A percentile compares a stretch with the other conserved stretches of the same genome.
Evolutionary conservation across 768 basidiomycete species (phyloP).

Genomic region (Boletus vermiculosoides): DNA sequence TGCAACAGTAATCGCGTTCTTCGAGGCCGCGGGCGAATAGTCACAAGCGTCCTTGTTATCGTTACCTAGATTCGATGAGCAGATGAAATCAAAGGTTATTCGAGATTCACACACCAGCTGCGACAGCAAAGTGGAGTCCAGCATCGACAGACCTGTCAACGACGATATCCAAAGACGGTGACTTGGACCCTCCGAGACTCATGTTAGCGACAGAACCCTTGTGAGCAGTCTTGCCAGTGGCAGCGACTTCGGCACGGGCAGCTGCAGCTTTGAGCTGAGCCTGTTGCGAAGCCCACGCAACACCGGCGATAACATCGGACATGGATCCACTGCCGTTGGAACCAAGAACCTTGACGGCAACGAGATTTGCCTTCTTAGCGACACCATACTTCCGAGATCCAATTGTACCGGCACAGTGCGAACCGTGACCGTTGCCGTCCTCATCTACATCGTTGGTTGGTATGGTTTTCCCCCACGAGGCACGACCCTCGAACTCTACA

Average conservation of each 20-base stretch:
- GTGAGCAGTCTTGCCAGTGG: slow-evolving; percentile 77
- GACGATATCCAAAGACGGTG: slow-evolving; percentile 74
- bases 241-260: slow-evolving; percentile 62
- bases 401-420: slow-evolving; percentile 95
- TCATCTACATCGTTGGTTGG: slow-evolving; percentile 79
- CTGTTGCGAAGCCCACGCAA: slow-evolving; percentile 66
- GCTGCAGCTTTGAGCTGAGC: slow-evolving; percentile 55
- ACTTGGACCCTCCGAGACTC: slow-evolving; percentile 96
- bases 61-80: slow-evolving; percentile 48
- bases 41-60: slow-evolving; percentile 88
- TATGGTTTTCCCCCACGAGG: slow-evolving; percentile 91
- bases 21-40: slow-evolving; percentile 88
- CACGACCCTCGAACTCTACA: slow-evolving; percentile 85
- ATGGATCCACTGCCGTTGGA: slow-evolving; percentile 92
- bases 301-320: slow-evolving; percentile 91
- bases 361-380: slow-evolving; percentile 86
- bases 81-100: not conserved
- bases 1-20: slow-evolving; percentile 91
- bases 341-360: slow-evolving; percentile 94
- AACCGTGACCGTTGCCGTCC: slow-evolving; percentile 95
- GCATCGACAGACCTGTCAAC: slow-evolving; percentile 80
- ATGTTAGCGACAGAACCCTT: slow-evolving; percentile 97
- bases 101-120: slow-evolving; percentile 65
- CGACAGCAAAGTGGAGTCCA: slow-evolving; percentile 96
- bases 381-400: slow-evolving; percentile 94